Evolutionary conservation across 2,329 filamentous ascomycete genomes (phyloP), one percentile per base, ranked within the genome.

Genomic region (Diaporthe sp.): DNA sequence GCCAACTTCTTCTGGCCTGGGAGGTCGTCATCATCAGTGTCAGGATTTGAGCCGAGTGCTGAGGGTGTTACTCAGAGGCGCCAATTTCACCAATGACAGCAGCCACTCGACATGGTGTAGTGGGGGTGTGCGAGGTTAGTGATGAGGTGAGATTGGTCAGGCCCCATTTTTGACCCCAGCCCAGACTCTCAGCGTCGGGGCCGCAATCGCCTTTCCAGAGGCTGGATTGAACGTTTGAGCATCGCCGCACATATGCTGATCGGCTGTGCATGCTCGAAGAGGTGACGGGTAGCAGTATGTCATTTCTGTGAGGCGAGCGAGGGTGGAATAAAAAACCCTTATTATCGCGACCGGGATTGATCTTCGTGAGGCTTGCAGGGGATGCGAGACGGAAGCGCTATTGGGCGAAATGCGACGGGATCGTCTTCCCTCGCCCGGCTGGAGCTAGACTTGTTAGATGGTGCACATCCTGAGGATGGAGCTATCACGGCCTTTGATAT

Each of bases 361-460:
- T 60, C 55, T 62, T 75, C 55, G 55, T 53, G 73, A 46, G 73
- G 73, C 73, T 60, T 71, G 72, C 58, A 65, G 49, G 60, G 49
- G 17, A 37, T 17, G 46, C 37, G 49, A 68, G 58, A 68, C 60
- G n/a, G n/a, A 25, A 25, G n/a, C 72, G 57, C 19, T 67, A 72
- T 71, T 71, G 73, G 62, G 22, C 25, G 13, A 12, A 51, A 61
- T 71, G 42, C 72, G 72, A 68, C 60, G 51, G 34, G 25, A 46
- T 19, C 51, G 53, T 28, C 53, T 22, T 44, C n/a, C 25, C 39
- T n/a, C 39, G 67, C 65, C 73, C 53, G 49, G 57, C 42, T 28
- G 17, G 10, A 25, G 31, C 65, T 39, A 39, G 65, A 37, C 19
- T n/a, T 53, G 22, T 22, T 28, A 10, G 28, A 28, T 10, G 34